Percentiles rank a stretch among this genome's conserved stretches.
Evolutionary conservation across 164 flowering plant species (phyloP).

Genomic region (Stephania japonica): DNA sequence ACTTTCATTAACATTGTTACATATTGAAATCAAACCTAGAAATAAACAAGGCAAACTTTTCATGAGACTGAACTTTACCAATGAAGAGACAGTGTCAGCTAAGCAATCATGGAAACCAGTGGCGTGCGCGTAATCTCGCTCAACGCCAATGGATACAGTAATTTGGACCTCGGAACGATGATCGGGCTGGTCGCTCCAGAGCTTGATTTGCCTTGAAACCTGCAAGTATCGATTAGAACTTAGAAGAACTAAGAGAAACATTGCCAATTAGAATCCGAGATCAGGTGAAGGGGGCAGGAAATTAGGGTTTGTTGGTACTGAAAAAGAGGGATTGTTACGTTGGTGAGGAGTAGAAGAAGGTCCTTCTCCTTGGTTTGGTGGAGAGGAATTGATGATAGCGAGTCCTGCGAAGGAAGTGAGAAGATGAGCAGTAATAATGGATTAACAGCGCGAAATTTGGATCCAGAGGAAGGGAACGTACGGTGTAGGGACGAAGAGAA

Average conservation of each 20-base stretch:
- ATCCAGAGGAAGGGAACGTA: conserved; percentile 9
- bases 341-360: conserved; percentile 50
- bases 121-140: conserved; percentile 1
- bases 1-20: too few relatives aligned
- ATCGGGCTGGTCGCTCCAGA: conserved; percentile 29
- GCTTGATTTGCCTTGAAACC: conserved; percentile 45
- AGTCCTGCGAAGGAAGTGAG: conserved; percentile 21
- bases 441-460: not conserved
- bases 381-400: conserved; percentile 1
- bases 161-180: conserved; percentile 10
- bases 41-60: too few relatives aligned
- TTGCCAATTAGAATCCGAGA: not conserved
- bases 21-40: too few relatives aligned
- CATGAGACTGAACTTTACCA: conserved; percentile 28
- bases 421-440: not conserved
- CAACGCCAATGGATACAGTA: not conserved
- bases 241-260: not conserved
- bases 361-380: conserved; percentile 38
- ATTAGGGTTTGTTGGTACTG: not conserved
- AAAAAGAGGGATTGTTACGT: conserved; percentile 25
- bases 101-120: conserved; percentile 22
- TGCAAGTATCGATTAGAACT: conserved; percentile 6
- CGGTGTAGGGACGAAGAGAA: conserved; percentile 34
- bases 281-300: not conserved
- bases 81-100: conserved; percentile 21